Evolutionary conservation across 1,284 basidiomycete genomes (phyloP), one percentile per base, ranked within the genome.

Genomic region (Xerocomus nothofagi): DNA sequence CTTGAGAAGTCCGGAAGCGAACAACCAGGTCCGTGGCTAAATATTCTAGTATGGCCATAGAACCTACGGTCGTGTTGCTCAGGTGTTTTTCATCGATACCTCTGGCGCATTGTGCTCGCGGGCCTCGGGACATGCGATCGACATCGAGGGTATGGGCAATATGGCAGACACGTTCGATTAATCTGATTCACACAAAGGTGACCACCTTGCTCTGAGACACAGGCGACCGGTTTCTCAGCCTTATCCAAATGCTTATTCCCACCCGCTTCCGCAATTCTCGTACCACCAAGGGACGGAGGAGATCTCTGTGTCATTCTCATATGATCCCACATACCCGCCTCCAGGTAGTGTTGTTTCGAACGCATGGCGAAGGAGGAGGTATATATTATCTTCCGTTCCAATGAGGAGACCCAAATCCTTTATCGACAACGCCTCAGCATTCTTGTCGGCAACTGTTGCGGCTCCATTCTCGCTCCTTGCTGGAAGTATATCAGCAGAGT

Each of bases 51-150:
- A 39, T 24, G 33, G 30, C 27, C 18, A n/a, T n/a, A n/a, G n/a
- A 38, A 11, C 34, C 48, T 34, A 50, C 23, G 24, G 5, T 31
- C 36, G 26, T 37, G 3, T 18, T n/a, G 6, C 37, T 30, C 26
- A 86, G 86, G 84, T 91, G 18, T 91, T 90, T 69, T 91, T 87
- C 71, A 79, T 91, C 44, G 89, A 91, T 65, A 77, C 79, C 5
- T 77, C 80, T 11, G 88, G 89, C 17, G 81, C 80, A 11, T 67
- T 91, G 34, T 91, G 86, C 62, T 88, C 86, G 6, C 78, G 84
- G 56, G 77, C 79, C 9, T 80, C 87, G n/a, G 88, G 88, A 1
- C 88, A 91, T 69, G 88, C 88, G 9, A 72, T 91, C 37, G 89
- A 91, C 61, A 67, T 91, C 30, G 80, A 90, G 74, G 77, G 88